Percentiles rank a stretch among this genome's conserved stretches.
These are phyloP conservation scores for Yamadazyma sp. DNA, from an alignment of 1,139 yeast species.

Conservation along the genomic window DNA sequence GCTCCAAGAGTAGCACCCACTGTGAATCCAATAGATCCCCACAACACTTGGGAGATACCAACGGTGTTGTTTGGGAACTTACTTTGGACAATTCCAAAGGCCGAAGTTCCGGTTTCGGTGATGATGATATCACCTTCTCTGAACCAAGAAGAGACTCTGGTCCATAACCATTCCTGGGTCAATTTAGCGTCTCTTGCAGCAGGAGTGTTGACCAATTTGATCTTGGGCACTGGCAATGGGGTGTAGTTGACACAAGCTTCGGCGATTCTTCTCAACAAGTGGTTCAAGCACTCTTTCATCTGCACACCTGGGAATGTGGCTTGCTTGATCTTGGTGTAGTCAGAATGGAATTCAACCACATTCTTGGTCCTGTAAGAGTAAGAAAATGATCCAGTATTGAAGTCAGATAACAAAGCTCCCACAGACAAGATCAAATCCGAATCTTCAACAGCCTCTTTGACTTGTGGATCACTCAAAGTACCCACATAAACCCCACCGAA, in stretches of 20 bases:
- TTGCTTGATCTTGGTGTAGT: conserved; percentile 71
- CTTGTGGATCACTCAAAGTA: conserved; percentile 71
- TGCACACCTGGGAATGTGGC: conserved; percentile 78
- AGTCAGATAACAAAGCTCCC: conserved; percentile 84
- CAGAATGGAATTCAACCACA: conserved; percentile 88
- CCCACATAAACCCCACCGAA: conserved; percentile 90
- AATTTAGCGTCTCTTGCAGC: conserved; percentile 31
- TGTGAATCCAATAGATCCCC: conserved; percentile 90
- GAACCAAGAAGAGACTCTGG: conserved; percentile 70
- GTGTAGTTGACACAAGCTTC: conserved; percentile 37
- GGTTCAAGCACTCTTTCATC: conserved; percentile 67
- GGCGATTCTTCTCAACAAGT: conserved; percentile 39
- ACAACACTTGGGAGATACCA: conserved; percentile 85
- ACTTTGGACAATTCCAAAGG: conserved; percentile 80
- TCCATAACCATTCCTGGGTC: conserved; percentile 83
- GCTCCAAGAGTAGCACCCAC: conserved; percentile 88
- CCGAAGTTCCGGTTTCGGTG: conserved; percentile 89
- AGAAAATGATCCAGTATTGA: conserved; percentile 87
- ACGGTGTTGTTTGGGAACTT: conserved; percentile 70
- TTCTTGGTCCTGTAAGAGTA: conserved; percentile 78
- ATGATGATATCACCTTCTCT: conserved; percentile 77
- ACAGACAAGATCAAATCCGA: conserved; percentile 76
- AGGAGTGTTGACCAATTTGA: conserved; percentile 34
- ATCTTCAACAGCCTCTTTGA: conserved; percentile 70
- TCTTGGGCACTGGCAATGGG: conserved; percentile 49